Evolutionary conservation across 139 green algal genomes (phyloP).

Genomic region (Tetradesmus obliquus): DNA sequence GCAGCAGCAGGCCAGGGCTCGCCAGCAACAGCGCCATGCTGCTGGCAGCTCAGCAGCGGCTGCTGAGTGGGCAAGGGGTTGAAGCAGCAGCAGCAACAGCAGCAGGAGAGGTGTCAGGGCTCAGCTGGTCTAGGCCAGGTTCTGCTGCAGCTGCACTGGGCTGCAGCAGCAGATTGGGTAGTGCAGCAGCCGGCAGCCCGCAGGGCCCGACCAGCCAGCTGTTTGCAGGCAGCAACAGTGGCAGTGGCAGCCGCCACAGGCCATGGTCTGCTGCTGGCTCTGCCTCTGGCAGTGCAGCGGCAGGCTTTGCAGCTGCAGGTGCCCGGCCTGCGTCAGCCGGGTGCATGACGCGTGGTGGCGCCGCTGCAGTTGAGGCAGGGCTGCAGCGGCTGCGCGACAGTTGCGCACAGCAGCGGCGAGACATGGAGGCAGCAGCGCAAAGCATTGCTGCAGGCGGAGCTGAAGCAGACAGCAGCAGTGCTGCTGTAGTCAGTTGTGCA

Average conservation of each 20-base stretch:
- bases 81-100: background rate
- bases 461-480: background rate
- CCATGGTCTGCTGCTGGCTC: background rate
- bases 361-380: background rate
- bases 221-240: background rate
- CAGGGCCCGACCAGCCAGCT: background rate
- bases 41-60: background rate
- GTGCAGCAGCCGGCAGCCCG: background rate
- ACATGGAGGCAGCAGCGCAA: slow-evolving; percentile 5
- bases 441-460: background rate
- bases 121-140: background rate
- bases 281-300: background rate
- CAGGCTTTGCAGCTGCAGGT: background rate
- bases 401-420: slow-evolving; percentile 33
- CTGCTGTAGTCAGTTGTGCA: background rate
- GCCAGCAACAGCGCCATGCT: background rate
- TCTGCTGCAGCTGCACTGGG: slow-evolving; percentile 20
- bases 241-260: background rate
- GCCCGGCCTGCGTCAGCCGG: background rate
- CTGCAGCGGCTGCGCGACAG: slow-evolving; percentile 16
- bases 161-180: background rate
- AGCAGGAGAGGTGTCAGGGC: background rate
- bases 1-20: background rate
- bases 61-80: background rate
- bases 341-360: background rate